phyloP scores from a whole-genome alignment of 805 yeast species.

The Tetrapisispora arboricola region DNA sequence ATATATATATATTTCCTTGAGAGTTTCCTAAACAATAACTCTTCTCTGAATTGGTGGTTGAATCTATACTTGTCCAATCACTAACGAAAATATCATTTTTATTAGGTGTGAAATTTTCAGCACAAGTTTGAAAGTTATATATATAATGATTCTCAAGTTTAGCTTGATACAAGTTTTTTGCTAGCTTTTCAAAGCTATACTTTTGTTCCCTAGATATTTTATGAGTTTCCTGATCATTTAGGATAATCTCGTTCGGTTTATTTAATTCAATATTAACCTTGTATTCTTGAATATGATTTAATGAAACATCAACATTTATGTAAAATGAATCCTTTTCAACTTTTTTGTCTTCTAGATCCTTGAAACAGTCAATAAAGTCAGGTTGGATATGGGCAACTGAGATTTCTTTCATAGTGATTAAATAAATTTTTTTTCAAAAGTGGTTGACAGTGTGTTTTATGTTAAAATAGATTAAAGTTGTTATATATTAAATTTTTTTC shows the following conservation, averaged over 20 bases:
- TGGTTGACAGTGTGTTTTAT: too few species aligned
- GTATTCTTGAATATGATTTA: slow-evolving; percentile 21
- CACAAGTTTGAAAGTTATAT: slow-evolving; percentile 9
- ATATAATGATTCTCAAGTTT: slow-evolving; percentile 5
- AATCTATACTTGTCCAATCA: slow-evolving; percentile 29
- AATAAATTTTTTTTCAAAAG: too few species aligned
- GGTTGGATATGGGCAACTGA: slow-evolving; percentile 33
- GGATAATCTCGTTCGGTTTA: slow-evolving; percentile 7
- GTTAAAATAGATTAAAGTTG: too few species aligned
- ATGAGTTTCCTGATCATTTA: slow-evolving; percentile 2
- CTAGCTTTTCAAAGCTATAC: slow-evolving; percentile 4
- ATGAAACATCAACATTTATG: slow-evolving; percentile 30
- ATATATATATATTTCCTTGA: slow-evolving; percentile 27
- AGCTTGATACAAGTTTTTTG: slow-evolving; percentile 9
- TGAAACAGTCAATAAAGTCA: slow-evolving; percentile 35
- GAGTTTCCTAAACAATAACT: slow-evolving; percentile 28
- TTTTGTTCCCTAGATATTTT: not conserved
- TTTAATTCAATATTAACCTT: slow-evolving; percentile 8
- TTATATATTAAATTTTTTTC: too few species aligned
- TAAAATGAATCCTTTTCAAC: slow-evolving; percentile 32
- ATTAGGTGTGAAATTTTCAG: not conserved
- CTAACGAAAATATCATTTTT: not conserved
- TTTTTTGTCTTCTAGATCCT: slow-evolving; percentile 27
- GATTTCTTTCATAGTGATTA: slow-evolving; percentile 1
- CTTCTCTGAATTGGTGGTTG: slow-evolving; percentile 21